A percentile compares a stretch with the other conserved stretches of the same genome.
Evolutionary conservation across 176 grass and related monocot genomes (phyloP).

Genomic region (Otatea glauca): DNA sequence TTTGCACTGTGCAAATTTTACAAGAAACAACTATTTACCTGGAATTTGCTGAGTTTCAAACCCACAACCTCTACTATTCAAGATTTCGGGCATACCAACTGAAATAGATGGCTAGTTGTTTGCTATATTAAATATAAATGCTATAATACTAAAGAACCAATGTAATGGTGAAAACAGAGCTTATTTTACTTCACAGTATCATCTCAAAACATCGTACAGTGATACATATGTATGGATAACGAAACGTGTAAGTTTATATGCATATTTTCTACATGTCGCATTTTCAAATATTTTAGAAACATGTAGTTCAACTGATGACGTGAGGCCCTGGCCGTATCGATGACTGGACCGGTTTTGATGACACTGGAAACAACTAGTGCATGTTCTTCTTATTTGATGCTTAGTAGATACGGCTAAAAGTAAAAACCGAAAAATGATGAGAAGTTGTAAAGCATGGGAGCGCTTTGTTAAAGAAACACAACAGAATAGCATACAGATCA

Average conservation of each 20-base stretch:
- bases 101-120: background rate
- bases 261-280: background rate
- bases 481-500: background rate
- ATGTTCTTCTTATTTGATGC: conserved; percentile 23
- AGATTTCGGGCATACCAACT: background rate
- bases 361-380: background rate
- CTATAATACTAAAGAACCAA: background rate
- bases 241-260: background rate
- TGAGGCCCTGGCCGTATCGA: background rate
- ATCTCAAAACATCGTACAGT: background rate
- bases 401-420: background rate
- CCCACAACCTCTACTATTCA: conserved; percentile 11
- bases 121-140: background rate
- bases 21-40: conserved; percentile 13
- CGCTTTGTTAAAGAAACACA: background rate
- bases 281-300: background rate
- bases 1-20: background rate
- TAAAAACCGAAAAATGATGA: background rate
- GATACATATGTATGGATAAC: background rate
- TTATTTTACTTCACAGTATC: background rate
- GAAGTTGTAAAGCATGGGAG: background rate
- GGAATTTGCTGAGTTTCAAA: background rate
- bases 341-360: background rate
- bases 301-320: background rate
- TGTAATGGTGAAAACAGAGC: background rate